These are phyloP conservation scores for Senna siamea DNA, from an alignment of 306 rosid genomes.

Conservation along the genomic window DNA sequence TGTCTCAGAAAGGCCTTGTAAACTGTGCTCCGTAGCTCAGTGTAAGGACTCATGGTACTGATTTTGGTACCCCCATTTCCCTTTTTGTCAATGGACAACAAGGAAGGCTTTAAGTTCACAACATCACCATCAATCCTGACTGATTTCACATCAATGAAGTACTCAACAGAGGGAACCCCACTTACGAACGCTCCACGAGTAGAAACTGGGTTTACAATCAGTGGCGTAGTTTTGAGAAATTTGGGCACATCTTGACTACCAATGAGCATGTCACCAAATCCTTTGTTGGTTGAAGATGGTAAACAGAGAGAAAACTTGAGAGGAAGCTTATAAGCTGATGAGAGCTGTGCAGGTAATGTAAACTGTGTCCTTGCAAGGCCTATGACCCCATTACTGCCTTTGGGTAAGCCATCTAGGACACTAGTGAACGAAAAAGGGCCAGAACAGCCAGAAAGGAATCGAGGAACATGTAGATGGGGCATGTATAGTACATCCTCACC, in stretches of 20 bases:
- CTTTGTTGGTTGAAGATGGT: conserved; percentile 37
- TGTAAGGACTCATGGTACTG: conserved; percentile 36
- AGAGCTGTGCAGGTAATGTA: conserved; percentile 30
- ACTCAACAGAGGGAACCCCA: conserved; percentile 39
- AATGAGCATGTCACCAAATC: conserved; percentile 33
- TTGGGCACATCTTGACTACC: conserved; percentile 13
- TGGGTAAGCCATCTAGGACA: conserved; percentile 12
- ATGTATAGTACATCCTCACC: conserved; percentile 21
- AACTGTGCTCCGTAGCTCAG: conserved; percentile 33
- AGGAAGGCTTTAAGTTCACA: conserved; percentile 41
- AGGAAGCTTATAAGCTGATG: conserved; percentile 13
- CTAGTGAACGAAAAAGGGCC: background rate
- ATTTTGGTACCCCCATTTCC: conserved; percentile 51
- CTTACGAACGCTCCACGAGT: background rate
- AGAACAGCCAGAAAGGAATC: conserved; percentile 24
- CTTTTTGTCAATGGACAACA: conserved; percentile 30
- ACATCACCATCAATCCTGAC: conserved; percentile 42
- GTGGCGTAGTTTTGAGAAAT: conserved; percentile 32
- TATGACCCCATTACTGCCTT: conserved; percentile 10
- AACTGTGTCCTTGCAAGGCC: conserved; percentile 41
- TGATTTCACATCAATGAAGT: conserved; percentile 44
- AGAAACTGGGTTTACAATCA: conserved; percentile 3
- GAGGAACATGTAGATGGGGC: background rate
- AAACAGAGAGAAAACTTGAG: conserved; percentile 43
- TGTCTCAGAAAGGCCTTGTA: conserved; percentile 40